Evolutionary conservation across 1,284 basidiomycete species (phyloP), one percentile per base, ranked within the genome.

Genomic region (Hymenochaete sp.): DNA sequence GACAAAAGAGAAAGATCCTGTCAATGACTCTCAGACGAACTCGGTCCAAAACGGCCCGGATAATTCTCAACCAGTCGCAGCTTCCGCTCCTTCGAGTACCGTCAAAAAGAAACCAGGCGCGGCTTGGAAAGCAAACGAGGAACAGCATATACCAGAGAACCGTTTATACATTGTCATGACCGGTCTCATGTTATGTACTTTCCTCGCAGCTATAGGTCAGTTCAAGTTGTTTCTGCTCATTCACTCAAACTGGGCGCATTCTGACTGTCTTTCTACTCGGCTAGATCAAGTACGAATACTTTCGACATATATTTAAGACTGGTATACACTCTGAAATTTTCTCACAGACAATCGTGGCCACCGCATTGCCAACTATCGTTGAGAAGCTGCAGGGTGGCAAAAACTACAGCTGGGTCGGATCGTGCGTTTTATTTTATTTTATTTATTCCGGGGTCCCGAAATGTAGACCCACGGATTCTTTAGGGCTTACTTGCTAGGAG

Each of bases 301-400:
- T 47, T 22, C 24, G 29, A 47, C 25, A 39, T 21, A 32, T 31
- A 19, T 7, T 26, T 4, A 10, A 28, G 19, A 10, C 18, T 9
- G 10, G 1, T 22, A 33, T 19, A 10, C 14, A 48, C 3, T 13
- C 13, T 24, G 37, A 13, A 13, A 14, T 18, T 33, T 27, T 47
- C 45, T 42, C 22, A 31, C 16, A 85, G 81, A 83, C 81, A 2
- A 85, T 86, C 49, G 78, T 86, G 10, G 78, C 82, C 1, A 89
- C 84, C 10, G 85, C 85, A n/a, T 62, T 89, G 31, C 85, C 85
- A 1, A 87, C 82, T 2, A 88, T 89, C 40, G 82, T 86, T 6
- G 64, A 58, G 10, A 62, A 82, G 27, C 70, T 89, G 0, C 81
- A 82, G 32, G 80, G 79, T 24, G 83, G 82, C 5, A 71, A 63